Conservation (phyloP, 2,329 filamentous ascomycete species). For the Verticillium tricorpus region DNA sequence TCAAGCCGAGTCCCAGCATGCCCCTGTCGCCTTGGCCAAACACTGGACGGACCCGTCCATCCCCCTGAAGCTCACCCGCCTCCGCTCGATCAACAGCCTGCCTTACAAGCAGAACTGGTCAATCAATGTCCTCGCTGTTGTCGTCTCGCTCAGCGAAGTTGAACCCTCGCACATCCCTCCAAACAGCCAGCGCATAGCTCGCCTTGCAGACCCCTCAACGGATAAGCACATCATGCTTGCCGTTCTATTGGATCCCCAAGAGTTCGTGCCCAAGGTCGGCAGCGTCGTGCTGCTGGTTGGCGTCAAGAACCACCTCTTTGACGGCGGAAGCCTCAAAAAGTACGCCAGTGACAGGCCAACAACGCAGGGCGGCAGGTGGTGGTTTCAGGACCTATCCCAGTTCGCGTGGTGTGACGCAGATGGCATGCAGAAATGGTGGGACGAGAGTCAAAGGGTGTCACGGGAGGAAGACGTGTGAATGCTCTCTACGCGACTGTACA, state of each 20-base stretch:
- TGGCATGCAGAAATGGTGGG: slow-evolving; percentile 43
- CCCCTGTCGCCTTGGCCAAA: slow-evolving; percentile 31
- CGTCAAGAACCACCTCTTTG: slow-evolving; percentile 54
- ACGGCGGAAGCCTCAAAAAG: slow-evolving; percentile 41
- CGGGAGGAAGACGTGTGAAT: neutral
- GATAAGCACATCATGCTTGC: slow-evolving; percentile 48
- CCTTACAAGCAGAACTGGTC: slow-evolving; percentile 56
- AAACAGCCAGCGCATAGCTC: slow-evolving; percentile 45
- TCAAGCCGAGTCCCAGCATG: neutral
- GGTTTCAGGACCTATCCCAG: slow-evolving; percentile 43
- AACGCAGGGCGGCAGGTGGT: slow-evolving; percentile 37
- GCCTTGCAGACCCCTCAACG: slow-evolving; percentile 47
- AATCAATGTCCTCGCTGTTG: slow-evolving; percentile 49
- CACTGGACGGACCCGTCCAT: slow-evolving; percentile 34
- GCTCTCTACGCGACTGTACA: neutral
- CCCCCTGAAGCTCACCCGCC: slow-evolving; percentile 46
- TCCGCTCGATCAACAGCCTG: slow-evolving; percentile 44
- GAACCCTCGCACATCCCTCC: slow-evolving; percentile 46
- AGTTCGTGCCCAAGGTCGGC: slow-evolving; percentile 41
- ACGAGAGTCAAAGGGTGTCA: neutral
- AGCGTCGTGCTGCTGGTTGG: slow-evolving; percentile 47
- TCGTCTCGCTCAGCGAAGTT: slow-evolving; percentile 40
- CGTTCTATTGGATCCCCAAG: slow-evolving; percentile 48
- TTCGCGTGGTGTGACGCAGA: slow-evolving; percentile 46
- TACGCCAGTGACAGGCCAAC: slow-evolving; percentile 32